Evolutionary conservation across 2,329 filamentous ascomycete genomes (phyloP).

Genomic region (Chrysoporthe puriensis): DNA sequence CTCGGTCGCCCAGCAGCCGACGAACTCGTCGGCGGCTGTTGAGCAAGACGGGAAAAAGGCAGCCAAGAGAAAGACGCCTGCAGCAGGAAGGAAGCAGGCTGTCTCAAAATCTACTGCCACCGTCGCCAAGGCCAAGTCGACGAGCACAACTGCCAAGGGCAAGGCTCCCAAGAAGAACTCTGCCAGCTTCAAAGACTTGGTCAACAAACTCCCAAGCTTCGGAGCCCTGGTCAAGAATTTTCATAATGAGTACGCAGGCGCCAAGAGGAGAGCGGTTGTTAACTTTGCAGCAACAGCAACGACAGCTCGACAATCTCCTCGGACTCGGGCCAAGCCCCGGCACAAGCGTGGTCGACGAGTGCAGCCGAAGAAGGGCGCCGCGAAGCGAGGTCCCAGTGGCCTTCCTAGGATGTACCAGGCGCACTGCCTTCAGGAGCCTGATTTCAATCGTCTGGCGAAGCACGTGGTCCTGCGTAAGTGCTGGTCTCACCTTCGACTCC

Average conservation of each 20-base stretch:
- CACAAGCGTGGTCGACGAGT: neutral
- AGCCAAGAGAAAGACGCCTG: neutral
- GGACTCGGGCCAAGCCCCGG: too few relatives aligned
- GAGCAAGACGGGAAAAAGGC: neutral
- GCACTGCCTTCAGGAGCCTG: neutral
- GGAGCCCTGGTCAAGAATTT: neutral
- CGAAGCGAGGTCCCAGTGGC: neutral
- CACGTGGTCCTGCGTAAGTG: constrained; percentile 20
- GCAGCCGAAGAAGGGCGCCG: neutral
- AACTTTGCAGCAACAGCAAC: neutral
- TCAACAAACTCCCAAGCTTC: neutral
- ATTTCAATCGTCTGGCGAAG: constrained; percentile 12
- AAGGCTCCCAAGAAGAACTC: neutral
- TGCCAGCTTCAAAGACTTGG: neutral
- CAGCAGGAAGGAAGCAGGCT: neutral
- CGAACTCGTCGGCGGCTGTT: too few relatives aligned
- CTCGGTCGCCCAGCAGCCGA: neutral
- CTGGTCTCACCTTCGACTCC: neutral
- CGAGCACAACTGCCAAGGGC: neutral
- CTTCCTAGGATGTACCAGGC: constrained; percentile 19
- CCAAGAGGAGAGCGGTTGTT: neutral
- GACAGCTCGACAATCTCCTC: neutral
- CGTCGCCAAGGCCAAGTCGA: neutral
- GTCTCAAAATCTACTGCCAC: neutral
- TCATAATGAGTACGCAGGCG: neutral